Evolutionary conservation across 192 early-diverging fungal genomes (phyloP).

Genomic region (Thamnidium elegans): DNA sequence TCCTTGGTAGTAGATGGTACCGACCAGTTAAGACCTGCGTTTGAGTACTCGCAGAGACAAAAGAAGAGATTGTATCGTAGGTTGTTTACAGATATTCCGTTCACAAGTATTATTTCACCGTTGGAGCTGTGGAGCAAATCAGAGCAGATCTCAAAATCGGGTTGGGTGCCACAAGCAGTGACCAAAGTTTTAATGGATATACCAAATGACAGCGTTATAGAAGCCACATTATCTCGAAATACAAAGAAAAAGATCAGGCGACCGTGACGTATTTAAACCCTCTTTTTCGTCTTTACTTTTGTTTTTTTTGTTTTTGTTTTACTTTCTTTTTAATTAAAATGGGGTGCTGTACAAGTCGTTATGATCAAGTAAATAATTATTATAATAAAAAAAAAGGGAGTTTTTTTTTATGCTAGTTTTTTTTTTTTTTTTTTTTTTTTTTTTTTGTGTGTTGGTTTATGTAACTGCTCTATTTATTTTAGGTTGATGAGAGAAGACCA

Average conservation of each 20-base stretch:
- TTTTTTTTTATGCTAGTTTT: too few relatives aligned
- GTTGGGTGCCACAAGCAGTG: not conserved
- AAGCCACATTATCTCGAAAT: not conserved
- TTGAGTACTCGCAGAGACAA: not conserved
- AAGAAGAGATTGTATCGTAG: conserved; percentile 20
- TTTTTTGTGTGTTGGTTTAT: too few relatives aligned
- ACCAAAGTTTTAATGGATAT: not conserved
- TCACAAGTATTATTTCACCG: not conserved
- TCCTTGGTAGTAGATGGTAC: not conserved
- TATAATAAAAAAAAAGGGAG: too few relatives aligned
- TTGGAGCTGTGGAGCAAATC: too few relatives aligned
- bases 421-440: too few relatives aligned
- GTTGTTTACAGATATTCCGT: conserved; percentile 8
- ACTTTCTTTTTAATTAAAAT: not conserved
- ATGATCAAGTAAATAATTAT: not conserved
- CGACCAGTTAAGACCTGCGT: not conserved
- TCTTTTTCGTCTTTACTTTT: too few relatives aligned
- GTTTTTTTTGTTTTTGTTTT: not conserved
- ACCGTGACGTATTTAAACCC: not conserved
- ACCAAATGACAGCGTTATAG: not conserved
- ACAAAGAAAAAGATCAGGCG: not conserved
- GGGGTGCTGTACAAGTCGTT: not conserved
- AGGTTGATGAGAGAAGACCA: too few relatives aligned
- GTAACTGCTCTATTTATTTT: too few relatives aligned
- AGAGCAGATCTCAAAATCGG: not conserved